Evolutionary conservation across 2,329 filamentous ascomycete species (phyloP).

Genomic region (Escovopsis weberi): DNA sequence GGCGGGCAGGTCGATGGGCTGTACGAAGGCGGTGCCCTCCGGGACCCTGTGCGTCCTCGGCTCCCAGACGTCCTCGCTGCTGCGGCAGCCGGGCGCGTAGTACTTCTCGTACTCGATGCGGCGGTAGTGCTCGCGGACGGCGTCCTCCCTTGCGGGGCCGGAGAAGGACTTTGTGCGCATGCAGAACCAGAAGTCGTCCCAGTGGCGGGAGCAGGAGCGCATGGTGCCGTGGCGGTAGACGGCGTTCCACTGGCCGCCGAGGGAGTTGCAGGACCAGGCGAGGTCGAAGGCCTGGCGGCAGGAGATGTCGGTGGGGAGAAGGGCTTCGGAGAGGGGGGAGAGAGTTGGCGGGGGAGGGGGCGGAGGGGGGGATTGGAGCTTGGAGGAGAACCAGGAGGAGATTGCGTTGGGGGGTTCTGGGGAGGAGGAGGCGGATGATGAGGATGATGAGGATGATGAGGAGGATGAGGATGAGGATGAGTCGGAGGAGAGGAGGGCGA

Average conservation of each 20-base stretch:
- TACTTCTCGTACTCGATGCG: conserved; percentile 52
- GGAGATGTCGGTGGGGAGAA: conserved; percentile 71
- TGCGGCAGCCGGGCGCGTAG: conserved; percentile 47
- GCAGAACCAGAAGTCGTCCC: conserved; percentile 95
- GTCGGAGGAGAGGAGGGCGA: conserved; percentile 26
- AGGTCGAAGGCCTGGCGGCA: conserved; percentile 84
- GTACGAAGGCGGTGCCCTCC: conserved; percentile 30
- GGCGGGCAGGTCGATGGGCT: conserved; percentile 22
- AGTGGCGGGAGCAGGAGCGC: conserved; percentile 66
- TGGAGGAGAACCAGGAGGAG: conserved; percentile 20
- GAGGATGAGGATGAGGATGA: conserved; percentile 9
- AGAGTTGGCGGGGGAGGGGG: conserved; percentile 14
- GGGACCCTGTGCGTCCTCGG: conserved; percentile 47
- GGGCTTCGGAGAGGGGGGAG: conserved; percentile 45
- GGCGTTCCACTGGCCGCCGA: conserved; percentile 82
- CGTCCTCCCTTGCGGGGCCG: conserved; percentile 42
- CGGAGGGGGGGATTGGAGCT: conserved; percentile 7
- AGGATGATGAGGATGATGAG: conserved; percentile 12
- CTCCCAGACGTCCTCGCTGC: conserved; percentile 86
- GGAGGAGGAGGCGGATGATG: conserved; percentile 11
- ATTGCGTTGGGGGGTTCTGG: conserved; percentile 15
- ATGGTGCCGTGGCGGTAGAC: conserved; percentile 77
- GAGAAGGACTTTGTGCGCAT: conserved; percentile 64
- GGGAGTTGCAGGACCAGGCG: conserved; percentile 84
- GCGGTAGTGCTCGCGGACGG: conserved; percentile 53